Percentiles rank a stretch among this genome's conserved stretches.
These are phyloP conservation scores for Seminavis robusta DNA, from an alignment of 108 stramenopile genomes.

Conservation along the genomic window DNA sequence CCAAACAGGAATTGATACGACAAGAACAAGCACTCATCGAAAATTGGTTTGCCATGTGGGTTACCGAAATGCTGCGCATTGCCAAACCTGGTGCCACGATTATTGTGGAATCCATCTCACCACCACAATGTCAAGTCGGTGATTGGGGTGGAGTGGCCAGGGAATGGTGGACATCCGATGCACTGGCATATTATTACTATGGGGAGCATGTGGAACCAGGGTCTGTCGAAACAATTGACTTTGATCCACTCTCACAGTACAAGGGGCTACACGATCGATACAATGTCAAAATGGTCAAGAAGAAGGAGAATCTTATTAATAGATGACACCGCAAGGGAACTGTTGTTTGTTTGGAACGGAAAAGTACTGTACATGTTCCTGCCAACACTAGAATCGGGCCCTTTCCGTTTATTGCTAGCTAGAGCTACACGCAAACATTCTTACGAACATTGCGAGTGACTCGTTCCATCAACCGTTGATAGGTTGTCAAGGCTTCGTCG, in stretches of 20 bases:
- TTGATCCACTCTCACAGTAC: neutral
- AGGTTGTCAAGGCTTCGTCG: too few relatives aligned
- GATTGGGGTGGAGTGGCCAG: conserved; percentile 22
- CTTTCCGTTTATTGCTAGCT: too few relatives aligned
- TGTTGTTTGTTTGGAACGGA: too few relatives aligned
- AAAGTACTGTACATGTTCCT: too few relatives aligned
- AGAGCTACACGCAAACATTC: too few relatives aligned
- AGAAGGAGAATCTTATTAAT: too few relatives aligned
- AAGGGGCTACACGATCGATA: conserved; percentile 9
- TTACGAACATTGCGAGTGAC: too few relatives aligned
- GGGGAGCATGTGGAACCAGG: conserved; percentile 17
- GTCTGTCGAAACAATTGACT: conserved; percentile 9
- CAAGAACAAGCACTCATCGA: too few relatives aligned
- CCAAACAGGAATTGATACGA: conserved; percentile 22
- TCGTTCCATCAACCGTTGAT: too few relatives aligned
- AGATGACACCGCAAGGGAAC: too few relatives aligned
- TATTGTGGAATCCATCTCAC: conserved; percentile 8
- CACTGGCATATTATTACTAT: neutral
- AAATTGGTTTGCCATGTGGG: conserved; percentile 32
- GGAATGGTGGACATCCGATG: conserved; percentile 15
- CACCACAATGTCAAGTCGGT: conserved; percentile 2
- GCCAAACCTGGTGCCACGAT: conserved; percentile 42
- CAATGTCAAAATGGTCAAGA: conserved; percentile 17
- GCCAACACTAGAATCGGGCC: too few relatives aligned
- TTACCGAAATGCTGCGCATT: conserved; percentile 39